Base-by-base conservation (phyloP, 306 rosid genomes). In the Leucaena leucocephala region DNA sequence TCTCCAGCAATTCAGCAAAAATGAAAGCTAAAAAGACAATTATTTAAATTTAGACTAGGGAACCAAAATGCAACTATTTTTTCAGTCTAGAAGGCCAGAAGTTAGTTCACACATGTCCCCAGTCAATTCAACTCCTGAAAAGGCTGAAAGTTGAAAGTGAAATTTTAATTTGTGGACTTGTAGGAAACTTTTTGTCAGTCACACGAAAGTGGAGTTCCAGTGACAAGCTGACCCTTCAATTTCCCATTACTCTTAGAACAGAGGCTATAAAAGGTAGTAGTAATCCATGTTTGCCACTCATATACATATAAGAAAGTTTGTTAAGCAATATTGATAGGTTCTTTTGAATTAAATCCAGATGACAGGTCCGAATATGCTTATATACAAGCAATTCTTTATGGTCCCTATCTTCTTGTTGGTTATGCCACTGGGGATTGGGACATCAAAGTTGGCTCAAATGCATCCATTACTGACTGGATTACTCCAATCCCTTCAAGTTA, bases 251-350 rank as follows among this genome's bases (percentile, higher is more conserved):
- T 76, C 61, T 87, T 52, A 90, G 91, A 88, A 90, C 91, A 67
- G 99, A 93, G 65, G 76, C 87, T 59, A 79, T 96, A 55, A 78
- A 85, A 87, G 99, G 99, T 96, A 82, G 98, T 95, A 84, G 55
- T 68, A 68, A 42, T 42, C 73, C 55, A 11, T 19, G 55, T 75
- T 19, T 52, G 21, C 57, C 61, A 45, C 43, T 66, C 21, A 55
- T n/a, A 66, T 17, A 17, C 9, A n/a, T 6, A 2, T 8, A 21
- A 42, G 16, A 71, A 45, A 22, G 59, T 17, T 22, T 46, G 58
- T 48, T 48, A 2, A 59, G 33, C 36, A 66, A 38, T 54, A 59
- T 65, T 78, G 78, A 81, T 43, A 89, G 83, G 11, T 16, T 81
- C n/a, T 82, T 84, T 79, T 64, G 49, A 70, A 63, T 61, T 12